A percentile compares a stretch with the other conserved stretches of the same genome.
These are phyloP conservation scores for Paecilomyces variotii DNA, from an alignment of 2,329 filamentous ascomycete genomes.

Conservation along the genomic window DNA sequence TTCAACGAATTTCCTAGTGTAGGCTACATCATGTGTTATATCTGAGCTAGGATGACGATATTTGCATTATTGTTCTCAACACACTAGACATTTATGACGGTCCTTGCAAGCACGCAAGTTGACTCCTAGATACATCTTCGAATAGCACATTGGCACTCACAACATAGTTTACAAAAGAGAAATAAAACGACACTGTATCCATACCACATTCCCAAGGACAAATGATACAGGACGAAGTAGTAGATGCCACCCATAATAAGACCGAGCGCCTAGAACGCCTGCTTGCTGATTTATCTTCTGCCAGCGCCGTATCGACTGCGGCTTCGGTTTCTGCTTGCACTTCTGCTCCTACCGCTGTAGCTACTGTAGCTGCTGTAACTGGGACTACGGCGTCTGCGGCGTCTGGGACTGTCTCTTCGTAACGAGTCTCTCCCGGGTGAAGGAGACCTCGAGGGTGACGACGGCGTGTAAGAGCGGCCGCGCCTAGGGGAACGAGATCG, in stretches of 20 bases:
- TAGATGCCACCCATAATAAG: not conserved
- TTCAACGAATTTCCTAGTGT: not conserved
- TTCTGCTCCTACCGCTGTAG: conserved; percentile 42
- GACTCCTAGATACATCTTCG: not conserved
- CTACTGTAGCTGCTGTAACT: conserved; percentile 58
- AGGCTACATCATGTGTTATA: not conserved
- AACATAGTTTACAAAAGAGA: not conserved
- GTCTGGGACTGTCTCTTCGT: conserved; percentile 27
- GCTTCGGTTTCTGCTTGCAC: conserved; percentile 41
- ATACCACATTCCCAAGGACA: not conserved
- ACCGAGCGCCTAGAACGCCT: not conserved
- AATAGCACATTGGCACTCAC: not conserved
- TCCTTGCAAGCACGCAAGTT: not conserved
- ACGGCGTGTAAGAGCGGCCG: conserved; percentile 28
- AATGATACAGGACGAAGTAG: not conserved
- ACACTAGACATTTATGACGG: not conserved
- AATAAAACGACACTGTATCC: not conserved
- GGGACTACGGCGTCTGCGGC: conserved; percentile 47
- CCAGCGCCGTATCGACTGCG: conserved; percentile 20
- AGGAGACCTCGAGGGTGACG: conserved; percentile 36
- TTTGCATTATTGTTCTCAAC: not conserved
- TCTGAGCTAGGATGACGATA: not conserved
- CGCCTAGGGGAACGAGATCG: conserved; percentile 31
- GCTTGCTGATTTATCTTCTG: conserved; percentile 12
- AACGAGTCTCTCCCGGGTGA: conserved; percentile 27